A percentile compares a stretch with the other conserved stretches of the same genome.
Evolutionary conservation across 2,329 filamentous ascomycete genomes (phyloP).

Genomic region (Hypoxylon sp.): DNA sequence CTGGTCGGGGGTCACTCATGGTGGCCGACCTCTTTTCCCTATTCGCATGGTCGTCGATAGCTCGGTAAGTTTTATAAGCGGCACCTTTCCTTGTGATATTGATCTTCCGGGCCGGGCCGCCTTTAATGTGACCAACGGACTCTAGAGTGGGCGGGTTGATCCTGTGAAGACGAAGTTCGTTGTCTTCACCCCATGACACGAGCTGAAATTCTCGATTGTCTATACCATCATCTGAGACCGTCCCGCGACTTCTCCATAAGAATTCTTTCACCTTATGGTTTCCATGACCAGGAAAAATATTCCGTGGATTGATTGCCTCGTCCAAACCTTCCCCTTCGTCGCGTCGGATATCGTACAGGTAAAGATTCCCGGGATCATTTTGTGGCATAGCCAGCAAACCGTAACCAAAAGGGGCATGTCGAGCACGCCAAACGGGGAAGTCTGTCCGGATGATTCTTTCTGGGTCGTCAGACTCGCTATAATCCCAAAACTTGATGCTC

Average conservation of each 20-base stretch:
- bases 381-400: conserved; percentile 92
- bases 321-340: conserved; percentile 56
- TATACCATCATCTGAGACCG: conserved; percentile 69
- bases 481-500: conserved; percentile 95
- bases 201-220: conserved; percentile 92
- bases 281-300: conserved; percentile 68
- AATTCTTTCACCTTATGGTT: conserved; percentile 86
- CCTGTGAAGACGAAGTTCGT: conserved; percentile 79
- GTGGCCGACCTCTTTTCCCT: conserved; percentile 67
- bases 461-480: conserved; percentile 68
- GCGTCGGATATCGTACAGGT: conserved; percentile 78
- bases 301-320: conserved; percentile 58
- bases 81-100: conserved; percentile 85
- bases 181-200: conserved; percentile 91
- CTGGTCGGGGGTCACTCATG: conserved; percentile 67
- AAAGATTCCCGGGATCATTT: conserved; percentile 83
- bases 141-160: conserved; percentile 71
- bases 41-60: conserved; percentile 67
- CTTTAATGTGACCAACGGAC: conserved; percentile 77
- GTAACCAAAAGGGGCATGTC: conserved; percentile 88
- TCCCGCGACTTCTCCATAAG: conserved; percentile 82
- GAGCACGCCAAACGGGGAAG: conserved; percentile 89
- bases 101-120: conserved; percentile 70
- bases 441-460: conserved; percentile 82
- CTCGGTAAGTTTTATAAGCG: conserved; percentile 83